These are phyloP conservation scores for Luffa acutangula DNA, from an alignment of 306 rosid genomes.

Conservation along the genomic window DNA sequence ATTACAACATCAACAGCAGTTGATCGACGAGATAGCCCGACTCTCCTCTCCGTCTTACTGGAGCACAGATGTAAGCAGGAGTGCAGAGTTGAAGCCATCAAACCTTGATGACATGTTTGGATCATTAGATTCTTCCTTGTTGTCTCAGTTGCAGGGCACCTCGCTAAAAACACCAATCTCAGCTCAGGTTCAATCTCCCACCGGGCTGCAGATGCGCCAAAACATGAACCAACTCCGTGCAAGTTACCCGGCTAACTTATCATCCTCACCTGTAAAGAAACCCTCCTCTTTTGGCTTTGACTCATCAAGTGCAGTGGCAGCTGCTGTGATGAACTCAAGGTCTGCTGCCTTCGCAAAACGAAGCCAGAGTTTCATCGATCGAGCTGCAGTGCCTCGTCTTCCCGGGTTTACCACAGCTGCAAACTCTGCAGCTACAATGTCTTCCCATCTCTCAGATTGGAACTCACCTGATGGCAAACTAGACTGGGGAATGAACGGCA, in stretches of 20 bases:
- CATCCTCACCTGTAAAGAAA: slow-evolving; percentile 75
- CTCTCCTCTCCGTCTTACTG: slow-evolving; percentile 76
- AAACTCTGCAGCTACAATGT: slow-evolving; percentile 42
- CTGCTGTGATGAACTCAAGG: slow-evolving; percentile 91
- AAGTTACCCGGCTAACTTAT: slow-evolving; percentile 64
- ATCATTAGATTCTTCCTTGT: slow-evolving; percentile 50
- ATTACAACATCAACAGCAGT: slow-evolving; percentile 48
- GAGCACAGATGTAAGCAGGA: slow-evolving; percentile 40
- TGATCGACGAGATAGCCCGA: slow-evolving; percentile 83
- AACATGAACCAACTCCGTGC: slow-evolving; percentile 88
- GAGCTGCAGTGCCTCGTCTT: slow-evolving; percentile 43
- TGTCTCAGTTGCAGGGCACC: slow-evolving; percentile 61
- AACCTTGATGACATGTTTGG: slow-evolving; percentile 81
- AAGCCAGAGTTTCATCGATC: slow-evolving; percentile 94
- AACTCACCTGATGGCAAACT: slow-evolving; percentile 70
- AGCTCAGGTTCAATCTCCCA: slow-evolving; percentile 52
- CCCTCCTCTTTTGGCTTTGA: slow-evolving; percentile 59
- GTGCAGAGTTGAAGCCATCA: slow-evolving; percentile 63
- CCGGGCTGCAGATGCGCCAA: slow-evolving; percentile 62
- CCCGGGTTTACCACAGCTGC: slow-evolving; percentile 41
- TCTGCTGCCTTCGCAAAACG: slow-evolving; percentile 84
- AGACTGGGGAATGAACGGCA: slow-evolving; percentile 88
- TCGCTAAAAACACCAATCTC: slow-evolving; percentile 45
- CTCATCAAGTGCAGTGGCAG: slow-evolving; percentile 74
- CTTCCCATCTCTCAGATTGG: slow-evolving; percentile 70